Evolutionary conservation across 2,329 filamentous ascomycete genomes (phyloP).

Genomic region (Colletotrichum horii): DNA sequence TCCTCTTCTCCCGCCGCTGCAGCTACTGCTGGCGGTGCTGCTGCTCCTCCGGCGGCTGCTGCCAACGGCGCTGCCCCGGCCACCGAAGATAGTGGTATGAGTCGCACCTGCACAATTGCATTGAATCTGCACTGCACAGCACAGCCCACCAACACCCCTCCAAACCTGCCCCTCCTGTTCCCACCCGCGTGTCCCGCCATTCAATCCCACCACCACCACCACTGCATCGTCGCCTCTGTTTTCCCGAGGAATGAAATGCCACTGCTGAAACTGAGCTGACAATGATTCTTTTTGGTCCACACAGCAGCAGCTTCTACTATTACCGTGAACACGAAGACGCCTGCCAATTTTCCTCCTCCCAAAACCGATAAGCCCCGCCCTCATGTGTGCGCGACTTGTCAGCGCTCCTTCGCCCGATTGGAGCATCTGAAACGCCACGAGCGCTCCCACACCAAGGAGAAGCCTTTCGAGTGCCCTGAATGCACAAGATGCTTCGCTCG

Average conservation of each 20-base stretch:
- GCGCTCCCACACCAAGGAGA: constrained; percentile 97
- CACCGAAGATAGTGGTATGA: constrained; percentile 44
- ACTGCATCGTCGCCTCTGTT: neutral
- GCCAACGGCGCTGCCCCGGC: constrained; percentile 28
- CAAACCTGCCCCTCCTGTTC: constrained; percentile 34
- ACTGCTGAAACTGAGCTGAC: constrained; percentile 31
- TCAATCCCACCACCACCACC: constrained; percentile 10
- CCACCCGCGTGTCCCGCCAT: constrained; percentile 10
- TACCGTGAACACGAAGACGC: constrained; percentile 53
- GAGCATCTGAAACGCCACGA: constrained; percentile 98
- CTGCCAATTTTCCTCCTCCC: constrained; percentile 71
- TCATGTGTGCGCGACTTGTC: constrained; percentile 90
- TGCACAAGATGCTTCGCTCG: constrained; percentile 94
- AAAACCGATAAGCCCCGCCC: constrained; percentile 98
- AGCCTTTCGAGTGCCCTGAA: constrained; percentile 96
- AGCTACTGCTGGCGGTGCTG: constrained; percentile 27
- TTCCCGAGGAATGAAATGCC: neutral
- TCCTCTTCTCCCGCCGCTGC: constrained; percentile 33
- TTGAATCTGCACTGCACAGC: constrained; percentile 4
- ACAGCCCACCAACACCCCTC: constrained; percentile 21
- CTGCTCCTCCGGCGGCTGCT: constrained; percentile 27
- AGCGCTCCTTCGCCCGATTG: constrained; percentile 89
- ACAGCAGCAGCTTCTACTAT: constrained; percentile 49
- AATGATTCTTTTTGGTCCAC: neutral
- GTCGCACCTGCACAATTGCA: constrained; percentile 29